Conservation (phyloP, 2,329 filamentous ascomycete species). For the Ceratocystis albifundus region DNA sequence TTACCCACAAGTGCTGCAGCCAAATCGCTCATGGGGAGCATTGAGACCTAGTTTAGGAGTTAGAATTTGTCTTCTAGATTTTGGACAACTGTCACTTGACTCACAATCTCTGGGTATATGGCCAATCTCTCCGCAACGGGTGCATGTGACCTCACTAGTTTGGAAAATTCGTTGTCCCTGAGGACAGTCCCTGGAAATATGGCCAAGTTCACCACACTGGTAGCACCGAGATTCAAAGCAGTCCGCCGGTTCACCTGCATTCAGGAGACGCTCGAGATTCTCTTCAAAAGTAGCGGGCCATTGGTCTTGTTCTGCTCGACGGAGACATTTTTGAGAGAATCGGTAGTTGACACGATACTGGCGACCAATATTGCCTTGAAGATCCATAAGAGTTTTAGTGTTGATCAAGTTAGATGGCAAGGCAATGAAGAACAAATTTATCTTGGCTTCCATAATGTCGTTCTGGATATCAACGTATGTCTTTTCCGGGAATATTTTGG, state of each 20-base stretch:
- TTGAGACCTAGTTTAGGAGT: neutral
- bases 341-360: slow-evolving; percentile 54
- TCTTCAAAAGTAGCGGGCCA: slow-evolving; percentile 51
- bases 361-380: slow-evolving; percentile 55
- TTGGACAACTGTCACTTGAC: neutral
- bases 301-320: slow-evolving; percentile 45
- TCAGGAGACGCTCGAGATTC: slow-evolving; percentile 51
- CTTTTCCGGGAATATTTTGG: slow-evolving; percentile 47
- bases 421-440: slow-evolving; percentile 51
- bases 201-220: slow-evolving; percentile 55
- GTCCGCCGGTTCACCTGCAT: slow-evolving; percentile 54
- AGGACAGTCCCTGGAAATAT: slow-evolving; percentile 48
- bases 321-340: slow-evolving; percentile 44
- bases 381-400: slow-evolving; percentile 58
- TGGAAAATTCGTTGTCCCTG: slow-evolving; percentile 43
- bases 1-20: neutral
- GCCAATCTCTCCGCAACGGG: neutral
- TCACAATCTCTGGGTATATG: neutral
- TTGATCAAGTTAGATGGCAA: slow-evolving; percentile 45
- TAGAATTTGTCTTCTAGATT: neutral
- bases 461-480: slow-evolving; percentile 52
- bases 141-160: slow-evolving; percentile 26
- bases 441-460: slow-evolving; percentile 42
- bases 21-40: neutral
- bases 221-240: slow-evolving; percentile 48